phyloP scores from a whole-genome alignment of 1,139 yeast species.

The Hemisphaericaspora subhashii region DNA sequence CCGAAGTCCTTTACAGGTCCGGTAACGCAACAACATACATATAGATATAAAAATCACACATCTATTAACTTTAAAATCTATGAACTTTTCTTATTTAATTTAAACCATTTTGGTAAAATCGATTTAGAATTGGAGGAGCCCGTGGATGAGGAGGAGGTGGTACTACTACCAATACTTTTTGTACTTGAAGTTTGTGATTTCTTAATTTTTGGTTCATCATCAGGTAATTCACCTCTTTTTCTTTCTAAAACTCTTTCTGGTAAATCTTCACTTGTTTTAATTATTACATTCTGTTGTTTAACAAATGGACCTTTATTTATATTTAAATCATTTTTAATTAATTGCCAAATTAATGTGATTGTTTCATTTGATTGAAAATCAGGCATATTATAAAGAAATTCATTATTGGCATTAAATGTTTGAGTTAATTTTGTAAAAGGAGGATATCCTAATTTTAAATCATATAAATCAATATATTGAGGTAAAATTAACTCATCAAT shows the following conservation, averaged over 20 bases:
- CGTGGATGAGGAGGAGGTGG: no score
- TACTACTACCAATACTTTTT: no score
- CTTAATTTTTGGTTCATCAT: slow-evolving; percentile 24
- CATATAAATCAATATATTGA: slow-evolving; percentile 32
- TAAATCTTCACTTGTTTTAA: slow-evolving; percentile 31
- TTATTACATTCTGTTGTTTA: slow-evolving; percentile 17
- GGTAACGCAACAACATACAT: not conserved
- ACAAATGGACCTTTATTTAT: slow-evolving; percentile 26
- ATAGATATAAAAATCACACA: not conserved
- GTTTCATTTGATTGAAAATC: slow-evolving; percentile 31
- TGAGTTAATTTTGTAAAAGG: slow-evolving; percentile 42
- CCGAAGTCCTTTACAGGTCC: no score
- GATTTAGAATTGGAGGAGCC: slow-evolving; percentile 4
- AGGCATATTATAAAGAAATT: slow-evolving; percentile 32
- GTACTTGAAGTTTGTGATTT: slow-evolving; percentile 9
- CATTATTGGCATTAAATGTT: slow-evolving; percentile 32
- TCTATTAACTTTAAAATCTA: not conserved
- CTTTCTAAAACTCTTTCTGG: slow-evolving; percentile 42
- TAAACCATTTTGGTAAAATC: slow-evolving; percentile 16
- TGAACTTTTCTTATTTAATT: slow-evolving; percentile 2
- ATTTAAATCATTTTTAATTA: slow-evolving; percentile 12
- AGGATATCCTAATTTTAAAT: slow-evolving; percentile 39
- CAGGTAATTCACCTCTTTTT: slow-evolving; percentile 30
- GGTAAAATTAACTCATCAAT: slow-evolving; percentile 41
- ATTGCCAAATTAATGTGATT: slow-evolving; percentile 40